A percentile compares a stretch with the other conserved stretches of the same genome.
These are phyloP conservation scores for Linnemannia hyalina DNA, from an alignment of 192 early-diverging fungal species.

Conservation along the genomic window DNA sequence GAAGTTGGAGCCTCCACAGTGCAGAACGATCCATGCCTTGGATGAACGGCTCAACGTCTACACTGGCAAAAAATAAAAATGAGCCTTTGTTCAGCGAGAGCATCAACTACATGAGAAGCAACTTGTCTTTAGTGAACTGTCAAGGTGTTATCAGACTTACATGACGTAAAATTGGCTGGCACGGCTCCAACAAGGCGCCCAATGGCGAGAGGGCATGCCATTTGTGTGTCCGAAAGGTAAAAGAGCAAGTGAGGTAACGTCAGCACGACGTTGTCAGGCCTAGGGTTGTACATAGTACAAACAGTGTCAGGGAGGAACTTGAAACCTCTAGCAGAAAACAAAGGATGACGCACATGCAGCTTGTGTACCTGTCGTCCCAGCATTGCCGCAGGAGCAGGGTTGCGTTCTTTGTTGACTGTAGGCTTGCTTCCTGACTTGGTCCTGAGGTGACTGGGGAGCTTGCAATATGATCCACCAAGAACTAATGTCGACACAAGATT, in stretches of 20 bases:
- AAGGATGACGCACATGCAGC: background rate
- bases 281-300: background rate
- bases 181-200: constrained; percentile 37
- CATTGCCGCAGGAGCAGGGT: constrained; percentile 28
- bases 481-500: constrained; percentile 10
- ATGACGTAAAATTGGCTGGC: constrained; percentile 30
- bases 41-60: constrained; percentile 49
- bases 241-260: constrained; percentile 34
- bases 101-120: no score
- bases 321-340: background rate
- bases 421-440: background rate
- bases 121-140: background rate
- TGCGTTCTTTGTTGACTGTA: constrained; percentile 15
- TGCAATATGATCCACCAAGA: constrained; percentile 45
- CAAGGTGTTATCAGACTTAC: background rate
- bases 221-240: constrained; percentile 28
- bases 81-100: background rate
- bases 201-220: constrained; percentile 33
- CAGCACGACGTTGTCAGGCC: constrained; percentile 39
- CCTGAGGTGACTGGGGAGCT: constrained; percentile 7
- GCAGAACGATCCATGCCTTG: constrained; percentile 24
- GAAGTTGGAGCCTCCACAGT: constrained; percentile 33
- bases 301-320: background rate
- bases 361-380: constrained; percentile 36
- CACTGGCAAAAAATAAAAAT: background rate